Base-by-base conservation (phyloP, 2,329 filamentous ascomycete genomes). In the Aspergillus spinulosporus region DNA sequence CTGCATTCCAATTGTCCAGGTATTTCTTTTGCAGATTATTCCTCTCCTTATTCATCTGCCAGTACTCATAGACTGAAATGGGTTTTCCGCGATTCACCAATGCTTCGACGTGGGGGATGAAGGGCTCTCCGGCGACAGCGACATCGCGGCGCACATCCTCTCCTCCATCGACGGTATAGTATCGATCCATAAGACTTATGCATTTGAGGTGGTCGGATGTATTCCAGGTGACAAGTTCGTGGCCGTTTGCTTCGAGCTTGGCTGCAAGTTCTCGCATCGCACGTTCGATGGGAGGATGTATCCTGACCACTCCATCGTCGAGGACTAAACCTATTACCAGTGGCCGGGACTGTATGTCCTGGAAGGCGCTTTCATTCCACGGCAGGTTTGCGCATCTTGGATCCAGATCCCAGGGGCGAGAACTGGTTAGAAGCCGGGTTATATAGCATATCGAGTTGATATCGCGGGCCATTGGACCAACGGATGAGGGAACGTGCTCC, bases 61-160 rank as follows among this genome's bases (percentile, higher is more conserved):
- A 88, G 69, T 88, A 88, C 3, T 85, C 76, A 56, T 83, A 87
- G 0, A 87, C 83, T 0, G 82, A 85, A 11, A 87, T 82, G 0
- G 83, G 66, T 8, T 76, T 61, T 1, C 76, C 81, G 0, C 76
- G 74, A 50, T 82, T 81, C 11, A 87, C 68, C 4, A 88, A 74
- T 0, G 72, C 76, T 63, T 86, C 76, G 0, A 88, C 84, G 53
- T 85, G 82, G 0, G 82, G 80, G 3, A 87, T 78, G 40, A 78
- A 80, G 0, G 85, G 84, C 54, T 88, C 85, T 1, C 85, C 84
- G 0, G 78, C 83, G 1, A 71, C 75, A 3, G 68, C 64, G 0
- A 88, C 71, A 31, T 83, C 83, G 2, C 75, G 74, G 4, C 80
- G 76, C 34, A 88, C 82, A 59, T 88, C 86, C 61, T 87, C 83